These are phyloP conservation scores for Penicillium fimorum DNA, from an alignment of 495 filamentous ascomycete species.

Conservation along the genomic window DNA sequence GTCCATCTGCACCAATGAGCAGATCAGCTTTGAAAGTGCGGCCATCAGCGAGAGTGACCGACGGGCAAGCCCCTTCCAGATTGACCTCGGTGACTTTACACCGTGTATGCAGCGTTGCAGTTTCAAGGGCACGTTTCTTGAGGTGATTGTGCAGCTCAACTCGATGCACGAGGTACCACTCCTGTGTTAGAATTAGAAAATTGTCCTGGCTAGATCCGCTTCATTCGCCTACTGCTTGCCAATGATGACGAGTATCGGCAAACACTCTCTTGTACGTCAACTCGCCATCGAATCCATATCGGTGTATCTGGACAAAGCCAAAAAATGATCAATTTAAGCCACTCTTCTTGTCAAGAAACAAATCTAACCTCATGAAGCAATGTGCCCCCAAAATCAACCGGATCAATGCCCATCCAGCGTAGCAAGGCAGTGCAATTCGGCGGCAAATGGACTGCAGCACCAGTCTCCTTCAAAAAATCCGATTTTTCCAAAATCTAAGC, in stretches of 20 bases:
- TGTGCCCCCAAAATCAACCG: conserved; percentile 31
- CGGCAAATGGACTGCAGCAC: conserved; percentile 52
- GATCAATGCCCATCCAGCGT: conserved; percentile 46
- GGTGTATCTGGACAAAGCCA: conserved; percentile 19
- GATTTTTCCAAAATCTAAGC: conserved; percentile 51
- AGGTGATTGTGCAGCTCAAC: conserved; percentile 53
- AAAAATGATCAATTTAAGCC: neutral
- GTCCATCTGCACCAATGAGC: conserved; percentile 60
- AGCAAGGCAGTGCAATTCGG: conserved; percentile 52
- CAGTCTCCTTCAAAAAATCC: conserved; percentile 51
- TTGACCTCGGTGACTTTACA: conserved; percentile 52
- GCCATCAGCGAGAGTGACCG: conserved; percentile 48
- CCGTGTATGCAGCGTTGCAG: conserved; percentile 49
- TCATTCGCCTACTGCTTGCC: conserved; percentile 25
- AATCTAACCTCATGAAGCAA: conserved; percentile 24
- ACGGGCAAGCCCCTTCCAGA: conserved; percentile 31
- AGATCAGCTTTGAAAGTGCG: conserved; percentile 52
- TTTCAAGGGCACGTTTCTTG: conserved; percentile 36
- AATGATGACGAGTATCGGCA: conserved; percentile 16
- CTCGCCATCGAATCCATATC: conserved; percentile 20
- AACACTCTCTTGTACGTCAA: conserved; percentile 24
- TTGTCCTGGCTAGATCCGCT: neutral
- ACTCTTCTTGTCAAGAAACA: neutral
- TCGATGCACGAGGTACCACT: conserved; percentile 49
- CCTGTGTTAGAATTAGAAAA: conserved; percentile 13